Conservation (phyloP, 2,329 filamentous ascomycete genomes). For the Ceratocystis papillata region DNA sequence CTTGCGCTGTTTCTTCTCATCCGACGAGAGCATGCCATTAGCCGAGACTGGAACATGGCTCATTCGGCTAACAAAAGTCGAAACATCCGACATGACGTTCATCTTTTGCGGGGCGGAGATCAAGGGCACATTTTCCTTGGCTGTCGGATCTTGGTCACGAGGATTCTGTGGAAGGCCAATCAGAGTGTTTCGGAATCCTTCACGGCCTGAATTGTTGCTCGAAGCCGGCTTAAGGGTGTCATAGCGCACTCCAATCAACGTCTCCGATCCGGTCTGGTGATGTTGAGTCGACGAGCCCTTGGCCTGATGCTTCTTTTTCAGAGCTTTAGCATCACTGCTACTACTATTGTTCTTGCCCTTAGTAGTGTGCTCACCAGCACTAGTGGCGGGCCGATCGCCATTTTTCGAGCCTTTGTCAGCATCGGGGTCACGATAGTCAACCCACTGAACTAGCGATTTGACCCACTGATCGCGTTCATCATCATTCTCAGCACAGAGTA, state of each 20-base stretch:
- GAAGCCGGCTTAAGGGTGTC: conserved; percentile 45
- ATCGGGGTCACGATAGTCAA: conserved; percentile 58
- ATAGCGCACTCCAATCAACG: conserved; percentile 48
- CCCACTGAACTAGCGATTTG: conserved; percentile 76
- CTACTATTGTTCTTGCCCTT: conserved; percentile 37
- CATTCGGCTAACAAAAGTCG: conserved; percentile 74
- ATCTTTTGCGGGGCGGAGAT: conserved; percentile 83
- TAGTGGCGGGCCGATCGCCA: conserved; percentile 28
- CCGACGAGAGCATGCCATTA: conserved; percentile 33
- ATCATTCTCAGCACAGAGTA: conserved; percentile 91
- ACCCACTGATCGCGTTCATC: conserved; percentile 90
- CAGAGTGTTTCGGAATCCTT: conserved; percentile 32
- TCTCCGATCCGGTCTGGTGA: conserved; percentile 36
- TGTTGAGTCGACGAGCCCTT: conserved; percentile 27
- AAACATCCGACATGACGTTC: conserved; percentile 68
- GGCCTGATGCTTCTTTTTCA: conserved; percentile 30
- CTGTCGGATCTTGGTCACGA: conserved; percentile 29
- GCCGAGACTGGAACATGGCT: conserved; percentile 19
- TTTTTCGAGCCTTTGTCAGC: conserved; percentile 38
- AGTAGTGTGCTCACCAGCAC: conserved; percentile 20
- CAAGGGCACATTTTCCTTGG: conserved; percentile 31
- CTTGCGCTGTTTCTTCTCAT: conserved; percentile 76
- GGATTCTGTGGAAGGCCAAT: conserved; percentile 31
- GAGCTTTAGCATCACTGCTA: conserved; percentile 24
- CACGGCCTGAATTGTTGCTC: conserved; percentile 30